Base-by-base conservation (phyloP, 2,329 filamentous ascomycete species). In the Verticillium zaregamsianum region DNA sequence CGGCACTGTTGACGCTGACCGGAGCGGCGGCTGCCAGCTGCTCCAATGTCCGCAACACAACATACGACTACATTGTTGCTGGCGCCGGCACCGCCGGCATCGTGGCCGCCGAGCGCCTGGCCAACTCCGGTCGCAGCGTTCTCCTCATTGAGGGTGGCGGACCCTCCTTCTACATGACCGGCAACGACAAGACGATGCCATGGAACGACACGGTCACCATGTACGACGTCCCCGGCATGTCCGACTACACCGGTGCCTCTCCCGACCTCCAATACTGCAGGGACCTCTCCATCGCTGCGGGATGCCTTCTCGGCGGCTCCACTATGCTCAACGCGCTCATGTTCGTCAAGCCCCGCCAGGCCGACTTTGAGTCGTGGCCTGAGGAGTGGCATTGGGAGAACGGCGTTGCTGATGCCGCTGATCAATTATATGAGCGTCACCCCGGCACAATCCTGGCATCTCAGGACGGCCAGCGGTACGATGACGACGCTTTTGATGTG, bases 231-330 rank as follows among this genome's bases (percentile, higher is more conserved):
- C 68, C 68, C 1, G 68, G 20, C 45, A 52, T 52, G 45, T 52
- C 17, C 20, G 45, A 52, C 17, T n/a, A 52, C 45, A 52, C 45
- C 45, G 17, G 17, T 23, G 39, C 17, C 15, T 45, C 17, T 8
- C 28, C 28, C 28, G 28, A 28, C 28, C 28, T 28, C 28, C 28
- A 28, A 28, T 28, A 28, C 28, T 28, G 28, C 28, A 28, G 28
- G 28, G 28, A 28, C 28, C 28, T 28, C 31, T 56, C 5, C 58
- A 65, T 14, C 56, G 62, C 63, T 7, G 70, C 70, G 9, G 71
- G 69, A 8, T 74, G 72, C 59, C 65, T 74, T 12, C 70, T 74
- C n/a, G 72, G 72, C 45, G 72, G 72, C 31, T 69, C 68, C 1
- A 71, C 68, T 5, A 66, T 65, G 17, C 63, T 74, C 60, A 71